phyloP scores from a whole-genome alignment of 225 moss, liverwort and hornwort genomes.

The Physcomitrium patens region DNA sequence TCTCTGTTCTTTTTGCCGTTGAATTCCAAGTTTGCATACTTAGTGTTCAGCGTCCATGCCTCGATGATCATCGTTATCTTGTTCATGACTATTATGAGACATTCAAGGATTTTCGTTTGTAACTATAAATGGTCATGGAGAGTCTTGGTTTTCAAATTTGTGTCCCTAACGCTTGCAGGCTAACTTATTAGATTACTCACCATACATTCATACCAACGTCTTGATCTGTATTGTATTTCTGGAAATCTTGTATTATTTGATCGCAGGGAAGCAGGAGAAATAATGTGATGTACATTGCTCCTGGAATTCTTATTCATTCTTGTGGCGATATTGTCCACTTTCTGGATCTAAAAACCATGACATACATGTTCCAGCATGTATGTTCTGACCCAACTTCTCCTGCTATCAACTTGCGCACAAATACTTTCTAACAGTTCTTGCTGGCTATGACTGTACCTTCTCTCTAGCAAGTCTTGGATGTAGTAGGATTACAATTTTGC shows the following conservation, averaged over 20 bases:
- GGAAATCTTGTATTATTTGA: constrained; percentile 10
- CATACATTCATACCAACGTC: neutral
- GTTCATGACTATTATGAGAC: neutral
- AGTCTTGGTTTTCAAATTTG: neutral
- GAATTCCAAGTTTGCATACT: neutral
- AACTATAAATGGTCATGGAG: neutral
- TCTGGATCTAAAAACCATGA: constrained; percentile 72
- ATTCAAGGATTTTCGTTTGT: neutral
- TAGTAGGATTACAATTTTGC: neutral
- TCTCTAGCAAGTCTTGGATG: neutral
- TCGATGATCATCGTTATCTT: neutral
- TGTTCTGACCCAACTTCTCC: constrained; percentile 15
- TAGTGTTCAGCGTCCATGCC: constrained; percentile 4
- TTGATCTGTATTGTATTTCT: constrained; percentile 1
- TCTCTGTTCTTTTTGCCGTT: neutral
- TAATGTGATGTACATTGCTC: constrained; percentile 72
- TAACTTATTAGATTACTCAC: neutral
- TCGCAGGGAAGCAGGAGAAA: constrained; percentile 89
- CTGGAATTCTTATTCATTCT: constrained; percentile 70
- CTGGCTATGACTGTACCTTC: neutral
- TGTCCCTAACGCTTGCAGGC: neutral
- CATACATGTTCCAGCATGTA: constrained; percentile 71
- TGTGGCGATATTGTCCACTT: constrained; percentile 92
- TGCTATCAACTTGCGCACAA: neutral
- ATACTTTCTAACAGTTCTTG: neutral